Conservation (phyloP, 371 early-diverging fungal genomes). For the Chytridiales sp. region DNA sequence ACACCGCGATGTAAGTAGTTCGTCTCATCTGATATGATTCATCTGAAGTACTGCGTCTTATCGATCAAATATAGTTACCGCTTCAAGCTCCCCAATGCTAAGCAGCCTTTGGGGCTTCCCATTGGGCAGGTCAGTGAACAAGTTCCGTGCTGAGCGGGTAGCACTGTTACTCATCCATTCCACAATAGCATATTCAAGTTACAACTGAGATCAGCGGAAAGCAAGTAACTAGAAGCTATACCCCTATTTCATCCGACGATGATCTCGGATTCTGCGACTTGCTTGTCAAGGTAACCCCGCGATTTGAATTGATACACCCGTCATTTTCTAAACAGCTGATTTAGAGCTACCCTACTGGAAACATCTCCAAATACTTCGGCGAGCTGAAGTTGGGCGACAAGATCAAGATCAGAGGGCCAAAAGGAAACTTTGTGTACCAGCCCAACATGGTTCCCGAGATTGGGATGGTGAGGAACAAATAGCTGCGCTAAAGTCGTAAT, state of each 20-base stretch:
- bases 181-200: conserved; percentile 77
- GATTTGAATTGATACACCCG: neutral
- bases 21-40: too few relatives aligned
- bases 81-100: conserved; percentile 72
- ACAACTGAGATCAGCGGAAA: conserved; percentile 85
- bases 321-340: conserved; percentile 5
- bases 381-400: conserved; percentile 77
- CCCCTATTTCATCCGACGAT: conserved; percentile 84
- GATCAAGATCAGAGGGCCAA: conserved; percentile 86
- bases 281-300: conserved; percentile 76
- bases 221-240: conserved; percentile 86
- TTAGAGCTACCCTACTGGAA: conserved; percentile 82
- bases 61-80: conserved; percentile 89
- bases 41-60: neutral
- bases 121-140: conserved; percentile 69
- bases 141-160: neutral
- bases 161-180: neutral
- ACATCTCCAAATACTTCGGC: conserved; percentile 75
- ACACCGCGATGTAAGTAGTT: too few relatives aligned
- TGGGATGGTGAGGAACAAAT: conserved; percentile 75
- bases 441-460: conserved; percentile 77
- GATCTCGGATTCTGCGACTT: conserved; percentile 87
- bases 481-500: neutral
- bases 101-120: conserved; percentile 77
- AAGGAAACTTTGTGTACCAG: conserved; percentile 86